Evolutionary conservation across 257 asterid genomes (phyloP).

Genomic region (Rubia yunnanensis): DNA sequence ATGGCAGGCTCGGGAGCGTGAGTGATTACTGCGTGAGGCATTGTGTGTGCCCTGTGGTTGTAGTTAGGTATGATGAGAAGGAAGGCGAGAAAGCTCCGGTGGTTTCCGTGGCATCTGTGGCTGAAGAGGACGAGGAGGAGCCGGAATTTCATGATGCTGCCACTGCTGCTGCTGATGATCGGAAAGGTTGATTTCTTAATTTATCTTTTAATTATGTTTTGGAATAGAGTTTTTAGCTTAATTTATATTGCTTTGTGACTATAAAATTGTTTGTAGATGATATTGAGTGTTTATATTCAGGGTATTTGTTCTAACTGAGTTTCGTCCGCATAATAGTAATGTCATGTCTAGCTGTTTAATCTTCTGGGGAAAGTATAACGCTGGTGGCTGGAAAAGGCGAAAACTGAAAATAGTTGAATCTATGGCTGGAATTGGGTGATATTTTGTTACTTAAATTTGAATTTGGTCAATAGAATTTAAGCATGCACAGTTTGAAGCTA

Average conservation of each 20-base stretch:
- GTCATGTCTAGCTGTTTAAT: background rate
- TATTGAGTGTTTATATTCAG: background rate
- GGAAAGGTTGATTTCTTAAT: slow-evolving; percentile 37
- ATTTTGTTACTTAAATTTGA: background rate
- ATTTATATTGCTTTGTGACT: background rate
- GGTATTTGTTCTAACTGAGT: background rate
- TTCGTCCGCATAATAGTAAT: too few relatives aligned
- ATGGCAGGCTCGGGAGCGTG: slow-evolving; percentile 85
- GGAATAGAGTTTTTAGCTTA: background rate
- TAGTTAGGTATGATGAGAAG: slow-evolving; percentile 71
- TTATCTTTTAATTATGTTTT: background rate
- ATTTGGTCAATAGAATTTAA: background rate
- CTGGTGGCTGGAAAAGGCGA: background rate
- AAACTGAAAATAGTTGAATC: background rate
- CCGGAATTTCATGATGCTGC: slow-evolving; percentile 64
- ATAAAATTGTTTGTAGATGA: background rate
- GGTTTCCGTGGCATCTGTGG: slow-evolving; percentile 55
- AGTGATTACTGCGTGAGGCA: slow-evolving; percentile 98
- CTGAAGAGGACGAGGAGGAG: slow-evolving; percentile 57
- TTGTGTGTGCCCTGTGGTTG: slow-evolving; percentile 90
- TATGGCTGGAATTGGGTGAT: background rate
- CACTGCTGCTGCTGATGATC: slow-evolving; percentile 47
- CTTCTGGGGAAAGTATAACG: background rate
- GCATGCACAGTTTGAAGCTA: background rate
- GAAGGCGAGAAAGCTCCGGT: slow-evolving; percentile 33